Conservation (phyloP, 352 stramenopile species). For the Globisporangium rhizosaccharum region DNA sequence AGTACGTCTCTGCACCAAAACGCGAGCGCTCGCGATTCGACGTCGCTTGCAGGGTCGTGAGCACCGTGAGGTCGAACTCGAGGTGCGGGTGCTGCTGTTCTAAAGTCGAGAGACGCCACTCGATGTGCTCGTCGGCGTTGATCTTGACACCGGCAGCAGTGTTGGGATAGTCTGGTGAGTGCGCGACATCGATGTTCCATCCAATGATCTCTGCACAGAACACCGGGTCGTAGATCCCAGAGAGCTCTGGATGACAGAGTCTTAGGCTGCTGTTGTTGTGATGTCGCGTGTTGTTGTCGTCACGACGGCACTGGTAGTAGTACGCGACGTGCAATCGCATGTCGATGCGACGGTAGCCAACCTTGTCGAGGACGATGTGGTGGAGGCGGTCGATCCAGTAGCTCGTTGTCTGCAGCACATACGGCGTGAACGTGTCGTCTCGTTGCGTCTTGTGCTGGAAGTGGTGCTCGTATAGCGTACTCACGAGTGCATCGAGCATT, state of each 20-base stretch:
- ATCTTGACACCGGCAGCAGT: no score
- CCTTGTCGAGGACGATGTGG: slow-evolving; percentile 15
- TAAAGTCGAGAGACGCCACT: slow-evolving; percentile 15
- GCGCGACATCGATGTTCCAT: slow-evolving; percentile 14
- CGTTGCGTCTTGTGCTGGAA: neutral
- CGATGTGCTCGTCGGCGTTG: slow-evolving; percentile 18
- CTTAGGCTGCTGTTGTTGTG: neutral
- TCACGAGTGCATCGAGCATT: slow-evolving; percentile 31
- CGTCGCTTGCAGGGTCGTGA: slow-evolving; percentile 7
- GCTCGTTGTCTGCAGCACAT: slow-evolving; percentile 12
- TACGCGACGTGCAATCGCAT: slow-evolving; percentile 25
- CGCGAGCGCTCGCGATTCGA: neutral
- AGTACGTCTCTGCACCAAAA: neutral
- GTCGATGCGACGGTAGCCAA: slow-evolving; percentile 11
- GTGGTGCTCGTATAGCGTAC: neutral
- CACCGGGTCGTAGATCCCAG: slow-evolving; percentile 7
- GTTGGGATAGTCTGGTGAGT: neutral
- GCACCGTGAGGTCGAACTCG: slow-evolving; percentile 19
- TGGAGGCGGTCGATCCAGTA: slow-evolving; percentile 28
- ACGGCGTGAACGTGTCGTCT: neutral
- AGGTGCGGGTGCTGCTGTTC: slow-evolving; percentile 24
- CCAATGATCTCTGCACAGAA: slow-evolving; percentile 8
- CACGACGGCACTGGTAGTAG: slow-evolving; percentile 1
- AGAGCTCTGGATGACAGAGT: neutral
- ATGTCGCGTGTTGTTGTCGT: no score